Percentiles rank a stretch among this genome's conserved stretches.
Conservation (phyloP, 345 rosid species). For the Boechera retrofracta region DNA sequence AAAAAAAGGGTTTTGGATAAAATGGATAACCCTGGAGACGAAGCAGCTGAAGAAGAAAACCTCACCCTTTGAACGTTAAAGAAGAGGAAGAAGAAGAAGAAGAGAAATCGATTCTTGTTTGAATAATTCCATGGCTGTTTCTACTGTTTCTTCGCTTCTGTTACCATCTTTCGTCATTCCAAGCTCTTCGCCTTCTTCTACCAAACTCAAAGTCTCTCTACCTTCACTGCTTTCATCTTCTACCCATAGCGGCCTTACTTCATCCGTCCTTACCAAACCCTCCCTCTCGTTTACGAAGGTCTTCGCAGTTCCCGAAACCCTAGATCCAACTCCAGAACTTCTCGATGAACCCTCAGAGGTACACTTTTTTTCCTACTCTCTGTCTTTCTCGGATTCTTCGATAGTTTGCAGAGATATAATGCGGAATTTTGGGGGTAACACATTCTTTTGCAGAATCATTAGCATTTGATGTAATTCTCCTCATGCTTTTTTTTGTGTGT, state of each 20-base stretch:
- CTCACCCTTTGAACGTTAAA: neutral
- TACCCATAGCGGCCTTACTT: conserved; percentile 35
- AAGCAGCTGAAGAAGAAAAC: conserved; percentile 22
- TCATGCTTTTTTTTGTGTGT: neutral
- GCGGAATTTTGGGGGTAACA: neutral
- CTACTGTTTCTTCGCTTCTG: conserved; percentile 59
- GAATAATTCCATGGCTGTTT: conserved; percentile 56
- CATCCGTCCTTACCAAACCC: conserved; percentile 45
- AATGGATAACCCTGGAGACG: conserved; percentile 33
- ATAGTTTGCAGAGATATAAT: neutral
- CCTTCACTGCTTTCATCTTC: conserved; percentile 46
- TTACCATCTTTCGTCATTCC: conserved; percentile 55
- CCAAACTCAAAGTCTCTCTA: conserved; percentile 47
- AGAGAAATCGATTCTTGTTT: conserved; percentile 1
- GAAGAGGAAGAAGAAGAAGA: conserved; percentile 8
- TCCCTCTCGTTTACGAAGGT: conserved; percentile 50
- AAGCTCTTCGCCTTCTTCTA: conserved; percentile 46
- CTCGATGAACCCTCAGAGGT: conserved; percentile 63
- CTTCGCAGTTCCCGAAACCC: conserved; percentile 68
- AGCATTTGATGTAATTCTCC: neutral
- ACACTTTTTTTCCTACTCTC: conserved; percentile 3
- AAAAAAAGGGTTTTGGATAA: conserved; percentile 38
- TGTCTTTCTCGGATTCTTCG: neutral
- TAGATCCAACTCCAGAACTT: conserved; percentile 52
- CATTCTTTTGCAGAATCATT: neutral